Evolutionary conservation across 352 stramenopile genomes (phyloP).

Genomic region (Phytophthora fragariae): DNA sequence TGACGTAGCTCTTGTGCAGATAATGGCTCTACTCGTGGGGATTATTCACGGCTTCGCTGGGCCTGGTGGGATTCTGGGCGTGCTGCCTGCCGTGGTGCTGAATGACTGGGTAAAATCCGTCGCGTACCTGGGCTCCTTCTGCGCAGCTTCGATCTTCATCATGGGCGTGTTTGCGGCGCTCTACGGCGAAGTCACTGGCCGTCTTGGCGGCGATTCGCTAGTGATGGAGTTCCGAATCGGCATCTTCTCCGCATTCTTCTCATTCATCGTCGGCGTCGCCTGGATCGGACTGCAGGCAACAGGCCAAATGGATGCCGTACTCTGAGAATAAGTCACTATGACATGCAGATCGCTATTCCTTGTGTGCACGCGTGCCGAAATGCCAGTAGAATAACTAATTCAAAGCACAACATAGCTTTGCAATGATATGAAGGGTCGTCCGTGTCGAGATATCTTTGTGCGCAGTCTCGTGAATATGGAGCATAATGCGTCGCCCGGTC

Average conservation of each 20-base stretch:
- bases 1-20: slow-evolving; percentile 31
- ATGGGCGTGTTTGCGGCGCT: slow-evolving; percentile 92
- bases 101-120: slow-evolving; percentile 68
- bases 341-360: too few species aligned
- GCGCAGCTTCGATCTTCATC: slow-evolving; percentile 86
- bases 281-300: slow-evolving; percentile 82
- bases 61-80: slow-evolving; percentile 80
- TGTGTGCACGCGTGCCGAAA: too few species aligned
- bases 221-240: slow-evolving; percentile 73
- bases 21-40: slow-evolving; percentile 82
- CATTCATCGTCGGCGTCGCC: slow-evolving; percentile 70
- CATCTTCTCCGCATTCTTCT: slow-evolving; percentile 79
- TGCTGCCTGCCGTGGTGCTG: slow-evolving; percentile 73
- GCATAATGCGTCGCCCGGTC: neutral
- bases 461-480: slow-evolving; percentile 13
- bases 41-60: slow-evolving; percentile 91
- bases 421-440: neutral
- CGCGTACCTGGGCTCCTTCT: slow-evolving; percentile 91
- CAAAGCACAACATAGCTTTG: too few species aligned
- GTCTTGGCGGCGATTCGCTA: slow-evolving; percentile 59
- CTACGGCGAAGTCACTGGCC: slow-evolving; percentile 80
- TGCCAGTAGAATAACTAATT: too few species aligned
- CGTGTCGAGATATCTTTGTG: neutral
- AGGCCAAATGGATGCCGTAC: slow-evolving; percentile 74
- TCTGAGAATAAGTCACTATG: slow-evolving; percentile 51